Evolutionary conservation across 305 asterid species (phyloP).

Genomic region (Fraxinus angustifolia): DNA sequence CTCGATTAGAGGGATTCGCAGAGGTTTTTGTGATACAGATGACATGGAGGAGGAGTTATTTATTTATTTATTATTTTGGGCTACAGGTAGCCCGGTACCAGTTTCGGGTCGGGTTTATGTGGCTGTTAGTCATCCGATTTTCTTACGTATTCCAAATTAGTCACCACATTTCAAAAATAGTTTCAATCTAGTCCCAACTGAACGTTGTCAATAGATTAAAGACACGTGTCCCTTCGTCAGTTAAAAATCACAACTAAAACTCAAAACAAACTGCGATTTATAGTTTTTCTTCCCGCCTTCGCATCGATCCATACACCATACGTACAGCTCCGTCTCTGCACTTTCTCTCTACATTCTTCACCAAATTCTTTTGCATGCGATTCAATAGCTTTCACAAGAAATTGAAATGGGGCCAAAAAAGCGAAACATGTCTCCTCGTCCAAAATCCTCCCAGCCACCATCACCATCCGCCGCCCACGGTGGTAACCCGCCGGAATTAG

Average conservation of each 20-base stretch:
- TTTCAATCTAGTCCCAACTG: not conserved
- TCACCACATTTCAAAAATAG: not conserved
- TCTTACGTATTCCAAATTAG: not conserved
- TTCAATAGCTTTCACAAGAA: slow-evolving; percentile 30
- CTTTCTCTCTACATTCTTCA: not conserved
- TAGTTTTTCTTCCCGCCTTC: not conserved
- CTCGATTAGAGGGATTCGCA: not conserved
- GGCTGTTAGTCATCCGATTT: not conserved
- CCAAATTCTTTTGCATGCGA: slow-evolving; percentile 38
- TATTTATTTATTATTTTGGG: not conserved
- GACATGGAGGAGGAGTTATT: not conserved
- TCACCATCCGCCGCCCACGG: slow-evolving; percentile 15
- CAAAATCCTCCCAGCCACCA: slow-evolving; percentile 41
- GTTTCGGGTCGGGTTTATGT: not conserved
- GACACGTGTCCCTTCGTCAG: not conserved
- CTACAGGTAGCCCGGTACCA: not conserved
- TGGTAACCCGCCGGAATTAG: slow-evolving; percentile 26
- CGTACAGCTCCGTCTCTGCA: not conserved
- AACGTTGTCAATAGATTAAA: not conserved
- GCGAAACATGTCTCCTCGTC: slow-evolving; percentile 65
- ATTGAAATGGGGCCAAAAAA: slow-evolving; percentile 77
- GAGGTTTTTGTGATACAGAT: not conserved
- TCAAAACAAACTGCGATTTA: not conserved
- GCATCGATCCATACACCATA: not conserved
- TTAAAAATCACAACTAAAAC: not conserved